Conservation (phyloP, 2,329 filamentous ascomycete genomes). For the Cadophora sp. region DNA sequence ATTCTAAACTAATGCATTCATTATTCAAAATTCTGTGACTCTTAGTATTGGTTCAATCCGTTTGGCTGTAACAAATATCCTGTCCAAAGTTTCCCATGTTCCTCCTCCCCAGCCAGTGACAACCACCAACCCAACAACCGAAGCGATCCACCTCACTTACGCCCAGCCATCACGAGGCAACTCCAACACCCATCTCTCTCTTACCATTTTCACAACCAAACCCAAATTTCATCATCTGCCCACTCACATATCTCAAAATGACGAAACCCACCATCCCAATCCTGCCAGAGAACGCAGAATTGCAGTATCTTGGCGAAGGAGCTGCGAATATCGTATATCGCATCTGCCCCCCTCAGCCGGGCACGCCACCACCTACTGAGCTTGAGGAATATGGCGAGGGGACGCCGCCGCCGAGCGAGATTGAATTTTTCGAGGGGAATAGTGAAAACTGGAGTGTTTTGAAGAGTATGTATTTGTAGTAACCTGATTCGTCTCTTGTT, state of each 20-base stretch:
- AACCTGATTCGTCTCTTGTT: not conserved
- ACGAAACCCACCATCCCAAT: constrained; percentile 3
- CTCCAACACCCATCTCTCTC: not conserved
- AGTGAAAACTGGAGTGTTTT: not conserved
- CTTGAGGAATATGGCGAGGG: constrained; percentile 47
- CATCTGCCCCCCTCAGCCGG: constrained; percentile 49
- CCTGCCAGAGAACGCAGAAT: constrained; percentile 18
- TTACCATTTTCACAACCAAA: not conserved
- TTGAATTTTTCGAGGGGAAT: constrained; percentile 26
- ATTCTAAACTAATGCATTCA: no score
- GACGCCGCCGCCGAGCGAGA: constrained; percentile 39
- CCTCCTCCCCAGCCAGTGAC: not conserved
- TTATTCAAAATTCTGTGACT: no score
- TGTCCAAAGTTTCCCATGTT: not conserved
- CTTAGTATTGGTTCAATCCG: no score
- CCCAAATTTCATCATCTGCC: not conserved
- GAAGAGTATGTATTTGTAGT: constrained; percentile 27
- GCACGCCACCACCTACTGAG: constrained; percentile 36
- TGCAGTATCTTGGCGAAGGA: constrained; percentile 66
- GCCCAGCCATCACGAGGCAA: not conserved
- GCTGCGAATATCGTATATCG: constrained; percentile 80
- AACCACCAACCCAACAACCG: not conserved
- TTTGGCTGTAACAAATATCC: not conserved
- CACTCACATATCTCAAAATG: not conserved
- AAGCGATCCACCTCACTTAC: not conserved